These are phyloP conservation scores for Ceratobasidium sp. DNA, from an alignment of 1,284 basidiomycete genomes.

Conservation along the genomic window DNA sequence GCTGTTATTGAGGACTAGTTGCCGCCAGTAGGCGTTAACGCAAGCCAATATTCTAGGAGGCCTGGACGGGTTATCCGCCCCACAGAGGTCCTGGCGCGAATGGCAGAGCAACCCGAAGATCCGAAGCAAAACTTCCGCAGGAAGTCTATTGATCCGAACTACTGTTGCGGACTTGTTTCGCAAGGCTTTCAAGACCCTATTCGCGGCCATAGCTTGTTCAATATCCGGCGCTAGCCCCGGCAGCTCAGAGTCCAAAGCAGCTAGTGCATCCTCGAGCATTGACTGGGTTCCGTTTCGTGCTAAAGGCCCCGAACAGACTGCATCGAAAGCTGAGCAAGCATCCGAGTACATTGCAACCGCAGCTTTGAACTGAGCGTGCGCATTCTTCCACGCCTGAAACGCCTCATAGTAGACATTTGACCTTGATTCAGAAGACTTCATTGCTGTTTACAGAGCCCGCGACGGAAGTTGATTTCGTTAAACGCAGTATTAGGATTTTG, in stretches of 20 bases:
- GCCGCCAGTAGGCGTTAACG: background rate
- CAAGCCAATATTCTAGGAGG: background rate
- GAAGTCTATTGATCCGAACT: background rate
- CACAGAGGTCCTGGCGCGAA: background rate
- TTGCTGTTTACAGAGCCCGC: too few relatives aligned
- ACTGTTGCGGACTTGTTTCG: conserved; percentile 15
- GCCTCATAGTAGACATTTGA: background rate
- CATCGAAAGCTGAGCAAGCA: background rate
- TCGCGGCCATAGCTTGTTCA: background rate
- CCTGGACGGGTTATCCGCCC: background rate
- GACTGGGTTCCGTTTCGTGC: background rate
- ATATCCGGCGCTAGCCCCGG: background rate
- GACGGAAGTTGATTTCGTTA: too few relatives aligned
- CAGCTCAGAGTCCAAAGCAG: background rate
- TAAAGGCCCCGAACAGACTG: background rate
- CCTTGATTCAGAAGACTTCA: too few relatives aligned
- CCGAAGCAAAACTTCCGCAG: background rate
- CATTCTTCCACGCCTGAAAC: background rate
- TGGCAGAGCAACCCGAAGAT: background rate
- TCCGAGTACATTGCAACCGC: background rate
- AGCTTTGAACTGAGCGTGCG: background rate
- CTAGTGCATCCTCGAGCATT: background rate
- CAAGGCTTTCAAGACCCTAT: background rate
- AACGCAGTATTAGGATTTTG: too few relatives aligned
- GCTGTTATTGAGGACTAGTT: background rate